Base-by-base conservation (phyloP, 2,329 filamentous ascomycete genomes). In the Sclerotinia subarctica region DNA sequence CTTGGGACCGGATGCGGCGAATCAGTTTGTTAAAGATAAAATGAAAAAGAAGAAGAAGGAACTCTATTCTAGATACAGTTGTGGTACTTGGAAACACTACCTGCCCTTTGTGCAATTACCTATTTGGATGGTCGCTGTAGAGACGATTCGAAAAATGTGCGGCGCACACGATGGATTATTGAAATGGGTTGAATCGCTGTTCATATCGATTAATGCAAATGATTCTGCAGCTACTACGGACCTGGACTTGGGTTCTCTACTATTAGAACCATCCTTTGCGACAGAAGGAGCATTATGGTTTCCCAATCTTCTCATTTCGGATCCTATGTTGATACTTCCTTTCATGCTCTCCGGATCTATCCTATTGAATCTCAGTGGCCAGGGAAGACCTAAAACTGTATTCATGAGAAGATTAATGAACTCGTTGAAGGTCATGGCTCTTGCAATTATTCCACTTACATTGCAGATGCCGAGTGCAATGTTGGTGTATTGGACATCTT, bases 251-350 rank as follows among this genome's bases (percentile, higher is more conserved):
- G 51, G 46, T 26, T 63, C 65, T 21, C 26, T 19, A 46, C 35
- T 38, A 46, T 70, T 38, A 32, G 73, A 73, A 64, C 72, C 56
- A 66, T 70, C 81, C 5, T 77, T 89, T 21, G 80, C 82, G 6
- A 80, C 75, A 10, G 86, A 88, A 77, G 86, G 86, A n/a, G 80
- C 83, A 3, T 78, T 87, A 2, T 90, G 86, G 86, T 88, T 88
- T 67, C 80, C 82, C 1, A 81, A 89, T 74, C 80, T 90, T 19
- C 77, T 85, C 6, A 73, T 80, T 0, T 78, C 84, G 11, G 87
- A 89, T 72, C 80, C 85, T 0, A 81, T 80, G 3, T 77, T 82
- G 2, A 71, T 80, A 2, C 78, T 88, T 1, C 84, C 85, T 0
- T 78, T 82, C 52, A 68, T 82, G 3, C 78, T 86, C 29, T 82